Base-by-base conservation (phyloP, 1,139 yeast genomes). In the Kodamaea arcana region DNA sequence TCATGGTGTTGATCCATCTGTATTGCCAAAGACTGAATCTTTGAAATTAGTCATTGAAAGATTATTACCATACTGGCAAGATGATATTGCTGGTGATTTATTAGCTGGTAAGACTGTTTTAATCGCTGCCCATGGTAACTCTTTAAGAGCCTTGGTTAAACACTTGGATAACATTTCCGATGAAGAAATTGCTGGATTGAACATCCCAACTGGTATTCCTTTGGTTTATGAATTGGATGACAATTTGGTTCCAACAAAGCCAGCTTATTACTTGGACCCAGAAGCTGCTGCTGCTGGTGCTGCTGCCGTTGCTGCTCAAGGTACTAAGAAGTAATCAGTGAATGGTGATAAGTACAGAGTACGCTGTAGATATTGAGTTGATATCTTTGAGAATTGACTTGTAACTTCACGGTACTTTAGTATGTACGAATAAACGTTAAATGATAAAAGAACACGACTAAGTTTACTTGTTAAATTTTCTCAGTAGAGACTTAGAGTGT, bases 281-380 rank as follows among this genome's bases (percentile, higher is more conserved):
- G 97, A 87, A 74, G 97, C 97, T 59, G 97, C 97, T 60, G 96
- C 88, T 48, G 97, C 97, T 41, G 97, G 97, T 76, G 97, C 97
- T 49, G 97, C 97, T 58, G 97, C 97, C 42, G 97, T 90, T 52
- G 97, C 97, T 55, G 87, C 87, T 58, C 97, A 90, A 76, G 97
- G 97, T 66, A 52, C 67, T 29, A 70, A 69, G 62, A 65, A 69
- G 55, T 66, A 65, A 17, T 16, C 6, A 18, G 22, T 9, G 22
- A 24, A 14, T n/a, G n/a, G n/a, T n/a, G n/a, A n/a, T n/a, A n/a
- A n/a, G n/a, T n/a, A n/a, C n/a, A n/a, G n/a, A n/a, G n/a, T n/a
- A n/a, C n/a, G n/a, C n/a, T n/a, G n/a, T n/a, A n/a, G n/a, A n/a
- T n/a, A n/a, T n/a, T n/a, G n/a, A n/a, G n/a, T n/a, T n/a, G n/a